Percentiles rank a stretch among this genome's conserved stretches.
Conservation (phyloP, 805 yeast species). For the Barnettozyma wickerhamii region DNA sequence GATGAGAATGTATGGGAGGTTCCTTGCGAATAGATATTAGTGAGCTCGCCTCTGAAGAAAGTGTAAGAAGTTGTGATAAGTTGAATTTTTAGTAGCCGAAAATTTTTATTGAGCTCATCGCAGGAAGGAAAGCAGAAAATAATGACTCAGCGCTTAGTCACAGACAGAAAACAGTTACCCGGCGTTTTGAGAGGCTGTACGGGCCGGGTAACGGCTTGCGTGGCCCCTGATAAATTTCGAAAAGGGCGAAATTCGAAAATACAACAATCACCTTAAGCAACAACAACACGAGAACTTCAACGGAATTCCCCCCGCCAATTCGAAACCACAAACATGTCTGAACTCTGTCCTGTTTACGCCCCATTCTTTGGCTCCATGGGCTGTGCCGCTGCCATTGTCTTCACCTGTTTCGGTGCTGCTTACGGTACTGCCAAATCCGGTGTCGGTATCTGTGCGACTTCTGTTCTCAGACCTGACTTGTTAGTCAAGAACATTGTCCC, state of each 20-base stretch:
- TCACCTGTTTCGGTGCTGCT: constrained; percentile 98
- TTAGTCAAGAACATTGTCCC: constrained; percentile 92
- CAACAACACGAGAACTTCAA: not conserved
- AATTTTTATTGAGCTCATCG: constrained; percentile 4
- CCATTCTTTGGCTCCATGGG: constrained; percentile 99
- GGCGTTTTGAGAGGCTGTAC: too few species aligned
- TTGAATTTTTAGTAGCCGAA: too few species aligned
- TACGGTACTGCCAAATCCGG: constrained; percentile 99
- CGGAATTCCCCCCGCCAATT: not conserved
- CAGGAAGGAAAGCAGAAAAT: not conserved
- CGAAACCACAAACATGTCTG: constrained; percentile 2
- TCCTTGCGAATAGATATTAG: constrained; percentile 34
- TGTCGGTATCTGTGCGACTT: constrained; percentile 98
- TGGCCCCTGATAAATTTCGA: not conserved
- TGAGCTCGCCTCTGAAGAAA: constrained; percentile 27
- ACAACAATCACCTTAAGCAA: constrained; percentile 1
- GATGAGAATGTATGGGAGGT: constrained; percentile 28
- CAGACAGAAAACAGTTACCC: not conserved
- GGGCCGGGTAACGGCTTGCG: not conserved
- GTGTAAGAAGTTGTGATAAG: not conserved
- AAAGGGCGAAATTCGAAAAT: not conserved
- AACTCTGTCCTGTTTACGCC: constrained; percentile 39
- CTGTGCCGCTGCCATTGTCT: constrained; percentile 98
- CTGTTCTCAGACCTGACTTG: constrained; percentile 96
- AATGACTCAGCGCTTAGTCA: not conserved